Conservation (phyloP, 2,329 filamentous ascomycete genomes). For the Epichloe uncinata region DNA sequence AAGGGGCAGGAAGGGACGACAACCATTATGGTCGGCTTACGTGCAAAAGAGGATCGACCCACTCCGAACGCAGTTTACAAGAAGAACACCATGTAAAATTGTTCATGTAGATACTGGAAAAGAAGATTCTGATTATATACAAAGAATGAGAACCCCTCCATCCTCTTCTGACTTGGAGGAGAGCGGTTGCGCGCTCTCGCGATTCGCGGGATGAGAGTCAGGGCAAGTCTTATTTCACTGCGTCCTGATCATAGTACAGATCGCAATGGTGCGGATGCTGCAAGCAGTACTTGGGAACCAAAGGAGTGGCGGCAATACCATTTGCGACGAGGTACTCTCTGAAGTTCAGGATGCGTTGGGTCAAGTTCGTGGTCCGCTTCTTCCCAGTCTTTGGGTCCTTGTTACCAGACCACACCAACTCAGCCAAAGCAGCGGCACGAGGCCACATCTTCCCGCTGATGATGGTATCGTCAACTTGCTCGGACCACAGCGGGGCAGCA, state of each 20-base stretch:
- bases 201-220: too few relatives aligned
- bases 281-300: conserved; percentile 45
- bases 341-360: conserved; percentile 45
- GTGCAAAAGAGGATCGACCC: too few relatives aligned
- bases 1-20: too few relatives aligned
- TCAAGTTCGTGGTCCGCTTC: conserved; percentile 24
- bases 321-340: conserved; percentile 44
- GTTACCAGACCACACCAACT: conserved; percentile 43
- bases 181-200: too few relatives aligned
- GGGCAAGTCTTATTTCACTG: conserved; percentile 8
- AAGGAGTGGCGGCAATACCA: conserved; percentile 33
- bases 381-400: conserved; percentile 28
- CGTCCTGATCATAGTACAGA: conserved; percentile 36
- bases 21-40: too few relatives aligned
- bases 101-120: too few relatives aligned
- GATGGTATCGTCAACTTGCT: conserved; percentile 40
- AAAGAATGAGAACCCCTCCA: too few relatives aligned
- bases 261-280: conserved; percentile 46
- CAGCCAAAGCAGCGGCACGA: conserved; percentile 40
- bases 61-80: too few relatives aligned
- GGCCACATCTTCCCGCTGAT: conserved; percentile 41
- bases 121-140: too few relatives aligned
- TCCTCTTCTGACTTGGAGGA: too few relatives aligned
- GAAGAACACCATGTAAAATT: too few relatives aligned
- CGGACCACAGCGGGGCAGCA: conserved; percentile 37